phyloP scores from a whole-genome alignment of 768 basidiomycete species.

The Tulasnella sp. region DNA sequence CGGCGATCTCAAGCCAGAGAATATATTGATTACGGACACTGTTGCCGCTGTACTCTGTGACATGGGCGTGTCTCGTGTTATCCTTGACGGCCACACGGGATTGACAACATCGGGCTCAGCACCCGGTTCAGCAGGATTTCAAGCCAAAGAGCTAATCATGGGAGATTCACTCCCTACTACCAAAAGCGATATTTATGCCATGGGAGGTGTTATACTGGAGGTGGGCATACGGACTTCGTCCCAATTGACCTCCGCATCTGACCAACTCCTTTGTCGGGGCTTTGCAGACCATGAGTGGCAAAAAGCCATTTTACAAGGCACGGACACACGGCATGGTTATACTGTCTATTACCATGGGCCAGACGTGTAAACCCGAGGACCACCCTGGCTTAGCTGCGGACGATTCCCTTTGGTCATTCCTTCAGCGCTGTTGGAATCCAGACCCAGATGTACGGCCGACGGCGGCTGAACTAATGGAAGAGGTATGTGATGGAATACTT shows the following conservation, averaged over 20 bases:
- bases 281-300: background rate
- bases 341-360: background rate
- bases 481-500: no score
- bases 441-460: conserved; percentile 6
- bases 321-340: background rate
- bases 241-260: background rate
- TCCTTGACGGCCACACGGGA: background rate
- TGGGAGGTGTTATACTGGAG: background rate
- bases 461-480: background rate
- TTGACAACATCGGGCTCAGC: background rate
- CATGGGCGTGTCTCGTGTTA: background rate
- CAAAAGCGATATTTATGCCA: background rate
- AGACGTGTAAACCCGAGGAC: background rate
- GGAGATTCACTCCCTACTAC: background rate
- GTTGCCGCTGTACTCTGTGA: background rate
- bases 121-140: background rate
- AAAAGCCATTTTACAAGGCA: background rate
- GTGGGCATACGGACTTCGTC: background rate
- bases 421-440: conserved; percentile 9
- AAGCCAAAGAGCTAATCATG: background rate
- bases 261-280: background rate
- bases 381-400: background rate
- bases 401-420: conserved; percentile 6
- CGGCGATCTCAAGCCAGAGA: conserved; percentile 29
- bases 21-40: background rate